Evolutionary conservation across 768 basidiomycete species (phyloP).

Genomic region (Trametes cingulata): DNA sequence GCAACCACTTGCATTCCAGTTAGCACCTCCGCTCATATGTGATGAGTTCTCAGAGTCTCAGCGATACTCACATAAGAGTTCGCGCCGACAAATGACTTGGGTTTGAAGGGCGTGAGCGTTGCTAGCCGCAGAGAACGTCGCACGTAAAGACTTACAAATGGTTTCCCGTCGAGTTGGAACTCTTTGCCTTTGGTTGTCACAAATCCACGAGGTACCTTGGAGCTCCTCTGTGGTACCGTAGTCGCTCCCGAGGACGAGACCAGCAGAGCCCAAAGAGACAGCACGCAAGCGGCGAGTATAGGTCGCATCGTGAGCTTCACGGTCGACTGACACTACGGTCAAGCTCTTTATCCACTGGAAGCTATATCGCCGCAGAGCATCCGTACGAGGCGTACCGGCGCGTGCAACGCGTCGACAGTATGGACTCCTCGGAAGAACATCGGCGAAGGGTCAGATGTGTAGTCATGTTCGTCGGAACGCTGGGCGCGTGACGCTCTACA

Average conservation of each 20-base stretch:
- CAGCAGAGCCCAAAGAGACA: neutral
- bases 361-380: neutral
- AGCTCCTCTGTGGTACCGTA: neutral
- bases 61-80: constrained; percentile 49
- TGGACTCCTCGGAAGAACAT: constrained; percentile 14
- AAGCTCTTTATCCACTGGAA: neutral
- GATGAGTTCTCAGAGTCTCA: neutral
- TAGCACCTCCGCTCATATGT: neutral
- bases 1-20: constrained; percentile 46
- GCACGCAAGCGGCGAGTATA: neutral
- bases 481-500: constrained; percentile 6
- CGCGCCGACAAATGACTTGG: constrained; percentile 50
- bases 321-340: neutral
- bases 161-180: constrained; percentile 47
- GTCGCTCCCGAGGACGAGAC: neutral
- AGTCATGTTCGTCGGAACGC: neutral
- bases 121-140: neutral
- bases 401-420: neutral
- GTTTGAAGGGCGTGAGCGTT: neutral
- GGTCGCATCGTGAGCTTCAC: neutral
- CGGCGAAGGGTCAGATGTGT: constrained; percentile 22
- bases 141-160: constrained; percentile 41
- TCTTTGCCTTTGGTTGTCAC: constrained; percentile 28
- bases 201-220: constrained; percentile 25
- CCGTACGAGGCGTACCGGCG: no score